Evolutionary conservation across 2,329 filamentous ascomycete genomes (phyloP), one percentile per base, ranked within the genome.

Genomic region (Penicillium frequentans): DNA sequence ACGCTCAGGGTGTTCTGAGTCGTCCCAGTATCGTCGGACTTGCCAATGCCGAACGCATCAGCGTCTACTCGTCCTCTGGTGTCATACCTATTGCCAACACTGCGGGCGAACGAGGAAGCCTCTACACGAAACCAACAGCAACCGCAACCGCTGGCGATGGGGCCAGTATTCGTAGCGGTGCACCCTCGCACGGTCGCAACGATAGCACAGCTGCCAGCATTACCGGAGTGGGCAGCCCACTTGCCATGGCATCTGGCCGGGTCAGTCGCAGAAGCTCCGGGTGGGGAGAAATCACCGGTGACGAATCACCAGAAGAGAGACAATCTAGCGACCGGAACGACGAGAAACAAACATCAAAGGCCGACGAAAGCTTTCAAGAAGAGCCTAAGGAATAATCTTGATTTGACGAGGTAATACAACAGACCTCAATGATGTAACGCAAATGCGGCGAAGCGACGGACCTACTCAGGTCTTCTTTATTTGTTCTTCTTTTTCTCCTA

Each of bases 131-230:
- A 67, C 80, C 80, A 50, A 63, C 53, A 46, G 46, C 67, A 60
- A 63, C 53, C 47, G 46, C 67, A 60, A 73, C 70, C 21, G 70
- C 72, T 47, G 85, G 82, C 5, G 91, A 96, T 64, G 90, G 85
- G 1, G 86, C 87, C 10, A 96, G 91, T 68, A 79, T 96, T 29
- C 84, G 90, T 53, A 96, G 91, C 71, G 91, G 90, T 0, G 77
- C 89, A 1, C 72, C 90, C 3, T 90, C 90, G 0, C 93, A 96
- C 72, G 86, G 84, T 2, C 84, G 91, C 60, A 88, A 90, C 49
- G 91, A 96, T 71, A 96, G 92, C 74, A 85, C 93, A 54, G 89
- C 82, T 59, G 89, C 90, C 26, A 93, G 90, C 72, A 87, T 92
- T 13, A 59, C 64, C 61, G 84, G 82, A 9, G 69, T 83, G n/a